Evolutionary conservation across 805 yeast genomes (phyloP).

Genomic region (Yarrowia keelungensis): DNA sequence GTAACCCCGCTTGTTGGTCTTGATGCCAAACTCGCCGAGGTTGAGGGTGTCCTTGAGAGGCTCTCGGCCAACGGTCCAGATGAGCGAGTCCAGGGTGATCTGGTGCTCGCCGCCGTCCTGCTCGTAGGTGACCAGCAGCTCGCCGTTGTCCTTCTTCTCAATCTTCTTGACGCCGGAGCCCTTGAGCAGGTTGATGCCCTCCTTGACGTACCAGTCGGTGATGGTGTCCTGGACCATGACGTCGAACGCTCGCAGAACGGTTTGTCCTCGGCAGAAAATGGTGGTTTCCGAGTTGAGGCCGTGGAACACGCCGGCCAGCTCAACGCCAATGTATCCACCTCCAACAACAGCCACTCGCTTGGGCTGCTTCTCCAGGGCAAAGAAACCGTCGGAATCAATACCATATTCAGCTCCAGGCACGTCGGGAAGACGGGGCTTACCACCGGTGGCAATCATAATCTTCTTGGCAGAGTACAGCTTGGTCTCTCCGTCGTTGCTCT

Average conservation of each 20-base stretch:
- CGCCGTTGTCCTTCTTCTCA: conserved; percentile 54
- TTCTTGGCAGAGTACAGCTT: conserved; percentile 78
- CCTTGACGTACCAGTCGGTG: conserved; percentile 78
- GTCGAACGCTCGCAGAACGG: conserved; percentile 89
- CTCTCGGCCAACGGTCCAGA: conserved; percentile 95
- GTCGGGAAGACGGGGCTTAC: conserved; percentile 75
- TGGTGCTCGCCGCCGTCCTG: conserved; percentile 53
- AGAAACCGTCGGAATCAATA: conserved; percentile 89
- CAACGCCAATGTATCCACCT: conserved; percentile 97
- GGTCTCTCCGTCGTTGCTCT: conserved; percentile 60
- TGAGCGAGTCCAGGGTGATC: conserved; percentile 75
- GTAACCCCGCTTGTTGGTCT: conserved; percentile 65
- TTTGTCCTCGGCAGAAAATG: conserved; percentile 87
- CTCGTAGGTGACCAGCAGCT: conserved; percentile 56
- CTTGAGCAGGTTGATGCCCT: conserved; percentile 84
- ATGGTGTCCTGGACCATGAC: conserved; percentile 76
- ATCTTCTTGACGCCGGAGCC: conserved; percentile 57
- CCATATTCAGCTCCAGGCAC: conserved; percentile 86
- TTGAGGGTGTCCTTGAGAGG: conserved; percentile 72
- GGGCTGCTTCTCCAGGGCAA: conserved; percentile 81
- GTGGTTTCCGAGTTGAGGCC: conserved; percentile 87
- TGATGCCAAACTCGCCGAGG: conserved; percentile 75
- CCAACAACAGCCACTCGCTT: conserved; percentile 94
- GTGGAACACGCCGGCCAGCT: conserved; percentile 92
- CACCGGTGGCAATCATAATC: conserved; percentile 92